Conservation (phyloP, 1,139 yeast species). For the Wickerhamomyces sp. region DNA sequence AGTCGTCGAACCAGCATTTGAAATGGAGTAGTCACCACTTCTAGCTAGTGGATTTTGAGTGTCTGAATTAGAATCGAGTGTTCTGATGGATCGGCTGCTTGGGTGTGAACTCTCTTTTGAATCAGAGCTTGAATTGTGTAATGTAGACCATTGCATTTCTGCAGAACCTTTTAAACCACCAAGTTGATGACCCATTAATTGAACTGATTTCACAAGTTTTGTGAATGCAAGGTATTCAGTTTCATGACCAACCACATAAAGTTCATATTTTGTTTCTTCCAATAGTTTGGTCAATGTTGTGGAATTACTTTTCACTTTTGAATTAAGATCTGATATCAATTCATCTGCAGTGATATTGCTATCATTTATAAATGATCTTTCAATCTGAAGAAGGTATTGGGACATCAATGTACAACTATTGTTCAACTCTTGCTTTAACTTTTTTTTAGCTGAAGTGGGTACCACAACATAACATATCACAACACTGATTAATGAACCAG, state of each 20-base stretch:
- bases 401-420: conserved; percentile 53
- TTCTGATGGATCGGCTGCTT: conserved; percentile 5
- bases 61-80: conserved; percentile 7
- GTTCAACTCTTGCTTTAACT: conserved; percentile 43
- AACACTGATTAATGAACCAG: conserved; percentile 60
- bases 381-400: conserved; percentile 41
- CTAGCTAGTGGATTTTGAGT: conserved; percentile 1
- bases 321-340: conserved; percentile 33
- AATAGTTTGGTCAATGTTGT: conserved; percentile 37
- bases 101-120: not conserved
- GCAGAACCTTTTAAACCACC: conserved; percentile 67
- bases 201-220: conserved; percentile 46
- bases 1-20: conserved; percentile 6
- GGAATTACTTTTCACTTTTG: conserved; percentile 37
- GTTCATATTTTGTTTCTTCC: conserved; percentile 63
- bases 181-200: conserved; percentile 49
- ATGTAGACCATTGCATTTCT: conserved; percentile 57
- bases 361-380: conserved; percentile 52
- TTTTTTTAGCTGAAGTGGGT: conserved; percentile 55
- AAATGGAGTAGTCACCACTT: not conserved
- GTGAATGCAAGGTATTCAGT: conserved; percentile 42
- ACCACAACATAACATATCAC: conserved; percentile 54
- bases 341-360: conserved; percentile 29
- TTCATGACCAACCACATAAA: conserved; percentile 49
- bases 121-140: conserved; percentile 24